These are phyloP conservation scores for Verticillium albo-atrum DNA, from an alignment of 2,329 filamentous ascomycete species.

Conservation along the genomic window DNA sequence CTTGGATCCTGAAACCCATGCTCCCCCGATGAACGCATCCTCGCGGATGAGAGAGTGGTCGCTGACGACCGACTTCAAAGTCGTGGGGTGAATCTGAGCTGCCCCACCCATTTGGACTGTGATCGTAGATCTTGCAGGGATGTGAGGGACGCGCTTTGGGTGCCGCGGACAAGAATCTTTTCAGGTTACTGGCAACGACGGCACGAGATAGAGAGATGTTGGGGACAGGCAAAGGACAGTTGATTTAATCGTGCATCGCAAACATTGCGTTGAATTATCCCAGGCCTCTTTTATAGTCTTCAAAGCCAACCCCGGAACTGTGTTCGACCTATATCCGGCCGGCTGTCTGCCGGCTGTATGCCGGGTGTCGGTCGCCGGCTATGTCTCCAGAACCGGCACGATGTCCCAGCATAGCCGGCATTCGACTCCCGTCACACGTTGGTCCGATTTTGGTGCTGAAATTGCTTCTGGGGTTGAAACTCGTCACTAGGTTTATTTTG, in stretches of 20 bases:
- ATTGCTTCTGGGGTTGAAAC: neutral
- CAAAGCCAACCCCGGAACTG: neutral
- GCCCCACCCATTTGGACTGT: neutral
- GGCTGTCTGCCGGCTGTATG: neutral
- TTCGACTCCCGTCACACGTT: neutral
- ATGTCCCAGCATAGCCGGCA: neutral
- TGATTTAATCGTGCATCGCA: no score
- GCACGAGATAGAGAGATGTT: no score
- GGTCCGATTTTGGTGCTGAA: neutral
- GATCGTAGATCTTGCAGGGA: neutral
- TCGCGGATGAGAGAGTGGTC: neutral
- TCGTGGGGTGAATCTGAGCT: neutral
- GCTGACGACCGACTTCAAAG: neutral
- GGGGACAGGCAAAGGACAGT: no score
- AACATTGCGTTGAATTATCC: no score
- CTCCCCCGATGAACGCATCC: slow-evolving; percentile 5
- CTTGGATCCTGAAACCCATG: neutral
- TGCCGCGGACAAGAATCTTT: no score
- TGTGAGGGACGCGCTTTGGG: no score
- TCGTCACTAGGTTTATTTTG: no score
- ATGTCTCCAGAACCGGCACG: neutral
- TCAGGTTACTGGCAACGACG: no score
- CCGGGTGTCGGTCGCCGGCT: neutral
- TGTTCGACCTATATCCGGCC: neutral
- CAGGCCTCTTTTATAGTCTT: neutral